Percentiles rank a stretch among this genome's conserved stretches.
Conservation (phyloP, 2,329 filamentous ascomycete species). For the Aureobasidium sp. region DNA sequence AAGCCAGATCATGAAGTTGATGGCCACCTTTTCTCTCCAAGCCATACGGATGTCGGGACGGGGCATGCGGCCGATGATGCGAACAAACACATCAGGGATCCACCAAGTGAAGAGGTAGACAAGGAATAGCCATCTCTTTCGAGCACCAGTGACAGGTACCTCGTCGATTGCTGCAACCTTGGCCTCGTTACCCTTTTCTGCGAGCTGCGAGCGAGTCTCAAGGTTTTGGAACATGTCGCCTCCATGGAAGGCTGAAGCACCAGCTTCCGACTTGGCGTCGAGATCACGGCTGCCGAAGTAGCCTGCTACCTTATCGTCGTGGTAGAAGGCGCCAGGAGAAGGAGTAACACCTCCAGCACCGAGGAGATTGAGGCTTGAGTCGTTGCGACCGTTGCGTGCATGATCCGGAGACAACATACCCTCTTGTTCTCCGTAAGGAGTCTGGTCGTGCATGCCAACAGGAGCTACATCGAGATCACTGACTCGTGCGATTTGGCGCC, state of each 20-base stretch:
- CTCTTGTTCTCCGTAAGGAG: constrained; percentile 51
- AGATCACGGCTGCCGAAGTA: constrained; percentile 77
- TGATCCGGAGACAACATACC: constrained; percentile 50
- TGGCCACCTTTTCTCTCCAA: constrained; percentile 95
- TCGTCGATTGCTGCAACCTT: constrained; percentile 87
- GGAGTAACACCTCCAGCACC: constrained; percentile 34
- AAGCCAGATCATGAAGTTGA: constrained; percentile 96
- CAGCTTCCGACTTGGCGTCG: constrained; percentile 85
- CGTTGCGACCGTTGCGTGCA: constrained; percentile 47
- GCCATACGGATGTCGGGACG: constrained; percentile 88
- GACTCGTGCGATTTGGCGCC: constrained; percentile 80
- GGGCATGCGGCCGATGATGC: constrained; percentile 71
- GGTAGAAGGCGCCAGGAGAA: constrained; percentile 53
- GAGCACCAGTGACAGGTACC: constrained; percentile 65
- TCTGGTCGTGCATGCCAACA: constrained; percentile 50
- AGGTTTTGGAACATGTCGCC: constrained; percentile 98
- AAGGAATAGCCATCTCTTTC: constrained; percentile 84
- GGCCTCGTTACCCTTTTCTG: constrained; percentile 89
- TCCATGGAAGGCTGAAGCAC: constrained; percentile 79
- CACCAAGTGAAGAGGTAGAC: constrained; percentile 82
- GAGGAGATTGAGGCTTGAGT: constrained; percentile 52
- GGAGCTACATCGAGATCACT: constrained; percentile 53
- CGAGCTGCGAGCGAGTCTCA: constrained; percentile 88
- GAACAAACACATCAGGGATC: constrained; percentile 77
- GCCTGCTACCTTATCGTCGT: constrained; percentile 68